phyloP scores from a whole-genome alignment of 148 eudicot genomes.

The Chenopodium formosanum region DNA sequence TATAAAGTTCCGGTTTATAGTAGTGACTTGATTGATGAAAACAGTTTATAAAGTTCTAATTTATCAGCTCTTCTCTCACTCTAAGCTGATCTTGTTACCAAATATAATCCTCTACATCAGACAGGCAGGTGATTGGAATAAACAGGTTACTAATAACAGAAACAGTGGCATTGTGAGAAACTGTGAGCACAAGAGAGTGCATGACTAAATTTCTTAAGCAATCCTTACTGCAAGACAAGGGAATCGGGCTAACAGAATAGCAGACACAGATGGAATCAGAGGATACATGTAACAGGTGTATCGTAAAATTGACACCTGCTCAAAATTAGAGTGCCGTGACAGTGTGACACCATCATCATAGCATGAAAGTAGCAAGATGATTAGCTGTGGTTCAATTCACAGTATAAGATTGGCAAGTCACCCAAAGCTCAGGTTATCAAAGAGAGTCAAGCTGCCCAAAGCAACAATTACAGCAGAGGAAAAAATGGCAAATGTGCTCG shows the following conservation, averaged over 20 bases:
- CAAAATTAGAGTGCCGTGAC: not conserved
- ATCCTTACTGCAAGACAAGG: not conserved
- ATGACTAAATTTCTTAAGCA: not conserved
- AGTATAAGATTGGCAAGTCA: not conserved
- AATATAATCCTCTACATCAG: not conserved
- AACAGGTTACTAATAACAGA: conserved; percentile 3
- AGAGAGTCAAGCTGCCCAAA: not conserved
- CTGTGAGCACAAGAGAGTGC: not conserved
- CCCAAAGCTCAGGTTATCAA: not conserved
- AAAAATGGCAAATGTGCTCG: too few species aligned
- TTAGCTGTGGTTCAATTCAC: not conserved
- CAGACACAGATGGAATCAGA: not conserved
- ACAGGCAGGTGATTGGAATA: not conserved
- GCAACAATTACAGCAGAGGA: too few species aligned
- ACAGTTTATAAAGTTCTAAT: not conserved
- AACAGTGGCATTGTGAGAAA: not conserved
- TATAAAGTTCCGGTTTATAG: conserved; percentile 10
- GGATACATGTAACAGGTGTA: not conserved
- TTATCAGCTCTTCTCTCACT: not conserved
- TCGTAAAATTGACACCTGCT: not conserved
- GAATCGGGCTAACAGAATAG: not conserved
- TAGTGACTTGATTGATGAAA: not conserved
- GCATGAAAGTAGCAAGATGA: not conserved
- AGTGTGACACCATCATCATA: not conserved
- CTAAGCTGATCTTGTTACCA: not conserved